Percentiles rank a stretch among this genome's conserved stretches.
Conservation (phyloP, 2,329 filamentous ascomycete species). For the Blastomyces parvus region DNA sequence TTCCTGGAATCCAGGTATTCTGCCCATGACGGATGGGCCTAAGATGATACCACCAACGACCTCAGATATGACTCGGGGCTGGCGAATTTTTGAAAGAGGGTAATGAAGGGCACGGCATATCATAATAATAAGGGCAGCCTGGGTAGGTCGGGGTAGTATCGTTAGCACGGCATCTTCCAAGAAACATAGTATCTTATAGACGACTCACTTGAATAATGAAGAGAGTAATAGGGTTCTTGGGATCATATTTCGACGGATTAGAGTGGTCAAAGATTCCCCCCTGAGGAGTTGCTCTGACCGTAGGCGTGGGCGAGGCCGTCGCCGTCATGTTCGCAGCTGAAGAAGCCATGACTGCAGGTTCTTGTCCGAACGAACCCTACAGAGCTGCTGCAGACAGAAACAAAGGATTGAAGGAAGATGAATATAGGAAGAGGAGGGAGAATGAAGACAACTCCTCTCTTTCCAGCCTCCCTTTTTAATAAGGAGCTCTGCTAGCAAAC, state of each 20-base stretch:
- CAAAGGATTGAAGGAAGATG: not conserved
- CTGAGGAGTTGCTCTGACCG: constrained; percentile 42
- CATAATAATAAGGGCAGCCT: constrained; percentile 64
- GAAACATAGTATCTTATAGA: not conserved
- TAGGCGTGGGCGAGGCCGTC: constrained; percentile 20
- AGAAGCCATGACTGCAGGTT: constrained; percentile 5
- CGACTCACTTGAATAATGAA: constrained; percentile 62
- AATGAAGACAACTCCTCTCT: not conserved
- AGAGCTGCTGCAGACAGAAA: not conserved
- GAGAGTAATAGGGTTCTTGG: constrained; percentile 61
- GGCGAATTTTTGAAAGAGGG: constrained; percentile 65
- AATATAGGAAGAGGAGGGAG: not conserved
- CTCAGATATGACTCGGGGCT: constrained; percentile 75
- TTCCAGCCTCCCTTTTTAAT: not conserved
- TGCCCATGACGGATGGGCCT: constrained; percentile 79
- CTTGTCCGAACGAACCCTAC: not conserved
- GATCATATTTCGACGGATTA: constrained; percentile 58
- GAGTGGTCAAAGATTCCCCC: constrained; percentile 62
- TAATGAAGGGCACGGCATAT: constrained; percentile 66
- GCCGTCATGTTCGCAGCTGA: constrained; percentile 10
- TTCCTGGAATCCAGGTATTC: constrained; percentile 65
- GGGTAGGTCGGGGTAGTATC: constrained; percentile 1
- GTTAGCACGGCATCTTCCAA: not conserved
- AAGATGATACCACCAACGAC: constrained; percentile 77
- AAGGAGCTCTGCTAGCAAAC: not conserved